Evolutionary conservation across 2,329 filamentous ascomycete species (phyloP).

Genomic region (Neurospora sp.): DNA sequence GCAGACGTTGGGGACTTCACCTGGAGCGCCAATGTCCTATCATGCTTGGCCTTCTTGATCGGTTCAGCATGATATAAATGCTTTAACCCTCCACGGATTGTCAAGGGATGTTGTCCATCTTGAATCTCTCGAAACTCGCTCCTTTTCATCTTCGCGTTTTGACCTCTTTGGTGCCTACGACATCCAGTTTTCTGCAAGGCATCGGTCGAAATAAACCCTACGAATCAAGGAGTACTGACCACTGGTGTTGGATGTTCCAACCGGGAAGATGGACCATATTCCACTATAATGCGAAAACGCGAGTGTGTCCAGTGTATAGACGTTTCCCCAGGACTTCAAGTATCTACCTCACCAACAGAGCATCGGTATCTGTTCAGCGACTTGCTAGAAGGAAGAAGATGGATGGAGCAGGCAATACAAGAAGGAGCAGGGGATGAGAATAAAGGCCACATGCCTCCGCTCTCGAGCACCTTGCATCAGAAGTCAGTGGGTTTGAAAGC

Average conservation of each 20-base stretch:
- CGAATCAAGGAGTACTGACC: neutral
- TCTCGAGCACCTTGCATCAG: neutral
- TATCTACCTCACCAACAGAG: neutral
- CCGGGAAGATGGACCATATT: neutral
- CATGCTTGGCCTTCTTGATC: neutral
- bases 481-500: neutral
- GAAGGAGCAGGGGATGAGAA: neutral
- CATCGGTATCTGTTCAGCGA: neutral
- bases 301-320: neutral
- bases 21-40: neutral
- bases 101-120: neutral
- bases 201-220: neutral
- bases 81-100: neutral
- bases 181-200: neutral
- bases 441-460: neutral
- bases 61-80: neutral
- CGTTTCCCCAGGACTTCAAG: neutral
- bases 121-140: neutral
- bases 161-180: neutral
- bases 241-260: neutral
- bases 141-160: neutral
- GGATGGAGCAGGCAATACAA: neutral
- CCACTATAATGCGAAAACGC: neutral
- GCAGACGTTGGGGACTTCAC: neutral
- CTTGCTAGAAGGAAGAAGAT: neutral